Evolutionary conservation across 2,329 filamentous ascomycete genomes (phyloP), one percentile per base, ranked within the genome.

Genomic region (Diplodia intermedia): DNA sequence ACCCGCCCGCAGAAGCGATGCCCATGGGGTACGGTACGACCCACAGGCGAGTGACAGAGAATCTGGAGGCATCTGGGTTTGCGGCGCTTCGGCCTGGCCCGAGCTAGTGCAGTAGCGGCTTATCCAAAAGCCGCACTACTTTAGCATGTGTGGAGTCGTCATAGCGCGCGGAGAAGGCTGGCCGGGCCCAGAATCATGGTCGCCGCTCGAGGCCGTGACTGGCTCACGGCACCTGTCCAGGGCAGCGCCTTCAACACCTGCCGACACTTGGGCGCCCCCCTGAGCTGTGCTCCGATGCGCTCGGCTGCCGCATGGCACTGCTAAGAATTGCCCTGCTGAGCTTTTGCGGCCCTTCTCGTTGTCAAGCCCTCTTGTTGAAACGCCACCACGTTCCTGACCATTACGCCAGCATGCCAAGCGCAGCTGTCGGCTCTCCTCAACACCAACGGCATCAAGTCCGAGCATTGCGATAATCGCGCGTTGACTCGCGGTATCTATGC

Each of bases 11-110:
- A 43, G 56, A 61, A 40, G 49, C 29, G 40, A 18, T 14, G 60
- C 60, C 60, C 60, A 63, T 63, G 60, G 57, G 60, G 60, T 52
- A 63, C 50, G 57, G 31, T 52, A 63, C 50, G 57, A n/a, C 60
- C 43, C n/a, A 38, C 60, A 53, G 29, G 43, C 55, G 12, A 11
- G n/a, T 15, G 55, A 40, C 9, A 14, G 55, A 36, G n/a, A 40
- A 52, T 38, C 60, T 52, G 47, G 60, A 63, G 60, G 47, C 47
- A 49, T 26, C 43, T 38, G 60, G 43, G 31, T 52, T 47, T 8
- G 60, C 26, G 57, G 40, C 43, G 57, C 57, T 18, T 62, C 57
- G 40, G 57, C 40, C 23, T 49, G 40, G 57, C 40, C 40, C 57
- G 57, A 14, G 23, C 43, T 62, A 50, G 26, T 15, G 60, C 29